Conservation (phyloP, 139 green algal species). For the Coelastrella sp. region DNA sequence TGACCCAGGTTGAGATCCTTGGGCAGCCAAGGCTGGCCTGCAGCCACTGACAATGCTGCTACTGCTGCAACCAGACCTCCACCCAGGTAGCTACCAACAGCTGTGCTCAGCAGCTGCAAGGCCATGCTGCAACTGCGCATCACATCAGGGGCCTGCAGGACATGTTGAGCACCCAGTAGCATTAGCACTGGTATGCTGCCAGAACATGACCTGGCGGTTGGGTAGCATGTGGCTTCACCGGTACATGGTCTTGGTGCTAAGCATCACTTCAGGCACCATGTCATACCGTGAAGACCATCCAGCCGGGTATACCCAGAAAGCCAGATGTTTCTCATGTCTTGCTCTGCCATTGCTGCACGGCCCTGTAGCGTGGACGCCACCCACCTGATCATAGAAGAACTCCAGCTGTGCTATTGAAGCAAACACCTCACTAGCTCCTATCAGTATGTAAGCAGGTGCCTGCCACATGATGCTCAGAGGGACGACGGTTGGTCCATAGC, state of each 20-base stretch:
- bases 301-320: too few relatives aligned
- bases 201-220: too few relatives aligned
- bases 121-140: slow-evolving; percentile 95
- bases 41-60: slow-evolving; percentile 44
- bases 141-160: slow-evolving; percentile 80
- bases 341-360: not conserved
- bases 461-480: slow-evolving; percentile 71
- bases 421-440: slow-evolving; percentile 90
- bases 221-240: too few relatives aligned
- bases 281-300: too few relatives aligned
- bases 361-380: not conserved
- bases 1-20: slow-evolving; percentile 75
- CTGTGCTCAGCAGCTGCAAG: slow-evolving; percentile 85
- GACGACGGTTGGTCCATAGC: slow-evolving; percentile 9
- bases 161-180: not conserved
- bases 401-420: slow-evolving; percentile 93
- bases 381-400: slow-evolving; percentile 95
- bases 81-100: slow-evolving; percentile 88
- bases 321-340: too few relatives aligned
- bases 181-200: too few relatives aligned
- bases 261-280: too few relatives aligned
- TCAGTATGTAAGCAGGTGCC: slow-evolving; percentile 87
- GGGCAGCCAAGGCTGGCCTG: slow-evolving; percentile 70
- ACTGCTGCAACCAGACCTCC: slow-evolving; percentile 75
- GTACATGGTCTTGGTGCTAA: too few relatives aligned